Conservation (phyloP, 352 stramenopile genomes). For the Phytophthora agathidicida region DNA sequence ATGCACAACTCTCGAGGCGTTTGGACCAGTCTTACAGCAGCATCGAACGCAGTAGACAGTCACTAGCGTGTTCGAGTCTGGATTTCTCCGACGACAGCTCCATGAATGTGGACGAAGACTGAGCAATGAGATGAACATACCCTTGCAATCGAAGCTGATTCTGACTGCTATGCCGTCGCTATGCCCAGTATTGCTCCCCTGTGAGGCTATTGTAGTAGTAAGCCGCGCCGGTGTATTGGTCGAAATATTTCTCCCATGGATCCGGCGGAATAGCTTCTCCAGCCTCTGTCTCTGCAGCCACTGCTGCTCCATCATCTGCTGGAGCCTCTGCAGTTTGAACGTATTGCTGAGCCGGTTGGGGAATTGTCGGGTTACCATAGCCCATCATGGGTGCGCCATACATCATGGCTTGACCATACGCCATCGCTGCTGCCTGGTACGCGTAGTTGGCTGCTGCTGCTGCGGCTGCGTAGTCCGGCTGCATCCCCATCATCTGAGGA, state of each 20-base stretch:
- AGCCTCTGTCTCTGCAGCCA: not conserved
- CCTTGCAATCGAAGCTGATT: slow-evolving; percentile 5
- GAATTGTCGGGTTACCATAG: slow-evolving; percentile 33
- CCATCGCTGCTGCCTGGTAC: slow-evolving; percentile 69
- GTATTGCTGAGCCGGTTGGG: slow-evolving; percentile 27
- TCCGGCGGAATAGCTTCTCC: slow-evolving; percentile 47
- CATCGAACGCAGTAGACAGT: slow-evolving; percentile 65
- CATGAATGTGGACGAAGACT: slow-evolving; percentile 71
- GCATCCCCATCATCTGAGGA: slow-evolving; percentile 38
- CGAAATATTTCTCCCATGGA: slow-evolving; percentile 87
- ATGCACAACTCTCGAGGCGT: slow-evolving; percentile 9
- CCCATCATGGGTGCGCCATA: slow-evolving; percentile 51
- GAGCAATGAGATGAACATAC: too few species aligned
- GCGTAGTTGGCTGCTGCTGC: slow-evolving; percentile 50
- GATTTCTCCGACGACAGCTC: slow-evolving; percentile 82
- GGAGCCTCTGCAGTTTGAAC: slow-evolving; percentile 7
- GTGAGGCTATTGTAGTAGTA: slow-evolving; percentile 93
- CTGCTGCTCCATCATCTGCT: too few species aligned
- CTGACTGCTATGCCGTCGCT: slow-evolving; percentile 13
- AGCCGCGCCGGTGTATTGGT: slow-evolving; percentile 82
- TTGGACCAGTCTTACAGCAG: slow-evolving; percentile 80
- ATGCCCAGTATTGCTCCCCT: slow-evolving; percentile 86
- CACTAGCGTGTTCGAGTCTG: slow-evolving; percentile 60
- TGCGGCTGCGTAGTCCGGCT: slow-evolving; percentile 56
- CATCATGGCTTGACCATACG: slow-evolving; percentile 51